Evolutionary conservation across 345 rosid species (phyloP).

Genomic region (Alliaria petiolata): DNA sequence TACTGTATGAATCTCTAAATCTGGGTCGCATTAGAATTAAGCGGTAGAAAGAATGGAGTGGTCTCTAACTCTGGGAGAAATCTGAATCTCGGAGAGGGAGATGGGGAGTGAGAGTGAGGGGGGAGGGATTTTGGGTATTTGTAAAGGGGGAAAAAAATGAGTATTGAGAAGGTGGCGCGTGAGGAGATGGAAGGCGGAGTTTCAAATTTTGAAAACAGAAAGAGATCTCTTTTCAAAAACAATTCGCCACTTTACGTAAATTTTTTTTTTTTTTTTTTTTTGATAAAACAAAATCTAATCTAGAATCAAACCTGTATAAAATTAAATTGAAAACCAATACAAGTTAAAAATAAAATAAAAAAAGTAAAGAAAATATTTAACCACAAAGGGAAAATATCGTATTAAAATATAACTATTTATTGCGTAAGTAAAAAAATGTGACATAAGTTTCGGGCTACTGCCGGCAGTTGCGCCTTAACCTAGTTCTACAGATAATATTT

Average conservation of each 20-base stretch:
- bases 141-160: not conserved
- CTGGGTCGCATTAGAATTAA: not conserved
- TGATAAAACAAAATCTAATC: not conserved
- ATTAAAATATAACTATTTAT: no score
- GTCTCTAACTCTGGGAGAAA: not conserved
- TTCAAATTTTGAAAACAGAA: constrained; percentile 29
- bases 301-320: not conserved
- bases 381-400: no score
- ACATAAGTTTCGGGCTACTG: no score
- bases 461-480: no score
- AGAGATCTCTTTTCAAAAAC: constrained; percentile 21
- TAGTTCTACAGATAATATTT: no score
- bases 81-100: not conserved
- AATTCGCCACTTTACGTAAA: not conserved
- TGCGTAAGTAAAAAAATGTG: no score
- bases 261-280: not conserved
- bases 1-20: constrained; percentile 1
- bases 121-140: not conserved
- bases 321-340: no score
- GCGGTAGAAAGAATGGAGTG: not conserved
- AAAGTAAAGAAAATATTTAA: no score
- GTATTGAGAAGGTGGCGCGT: constrained; percentile 25
- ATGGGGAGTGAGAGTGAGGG: not conserved
- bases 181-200: constrained; percentile 25
- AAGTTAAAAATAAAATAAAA: no score